Base-by-base conservation (phyloP, 192 early-diverging fungal genomes). In the Coemansia sp. region DNA sequence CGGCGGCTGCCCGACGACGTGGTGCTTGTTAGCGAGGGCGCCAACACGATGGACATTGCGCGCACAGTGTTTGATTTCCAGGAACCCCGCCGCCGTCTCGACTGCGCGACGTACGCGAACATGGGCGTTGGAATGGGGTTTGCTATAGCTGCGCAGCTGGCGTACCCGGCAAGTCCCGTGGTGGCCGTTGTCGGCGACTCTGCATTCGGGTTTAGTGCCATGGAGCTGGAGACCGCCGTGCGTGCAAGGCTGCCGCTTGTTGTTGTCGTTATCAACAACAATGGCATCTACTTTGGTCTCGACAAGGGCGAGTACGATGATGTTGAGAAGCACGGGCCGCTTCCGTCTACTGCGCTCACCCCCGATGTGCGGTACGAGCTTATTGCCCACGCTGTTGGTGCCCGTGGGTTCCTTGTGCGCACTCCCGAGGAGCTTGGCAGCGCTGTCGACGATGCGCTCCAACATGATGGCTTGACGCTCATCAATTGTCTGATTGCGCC, bases 61-160 rank as follows among this genome's bases (percentile, higher is more conserved):
- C 84, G 91, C 43, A 87, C 86, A 0, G 84, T 89, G 58, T 91
- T 86, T 76, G 90, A 89, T 68, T 80, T 89, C 9, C 68, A 86
- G 37, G 49, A 74, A 43, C 90, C 90, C 32, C 82, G 91, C 8
- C 81, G 79, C 32, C 80, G 91, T 32, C 69, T 92, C 42, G 91
- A 92, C 69, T 89, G 90, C 55, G 90, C 88, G 18, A 92, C 89
- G 0, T 86, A 87, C 61, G 90, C 87, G 10, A 92, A 90, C 41
- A 92, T 92, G 90, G 90, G 90, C n/a, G 89, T 90, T n/a, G 90
- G 90, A 48, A 78, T 91, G 77, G 90, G 90, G 0, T 88, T 85
- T 67, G 87, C 87, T 21, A 88, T 91, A 52, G 89, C 88, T 2
- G 90, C 90, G 4, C 86, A 90, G 78, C 11, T 82, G 18, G 74